Conservation (phyloP, 768 basidiomycete species). For the Suillus americanus region DNA sequence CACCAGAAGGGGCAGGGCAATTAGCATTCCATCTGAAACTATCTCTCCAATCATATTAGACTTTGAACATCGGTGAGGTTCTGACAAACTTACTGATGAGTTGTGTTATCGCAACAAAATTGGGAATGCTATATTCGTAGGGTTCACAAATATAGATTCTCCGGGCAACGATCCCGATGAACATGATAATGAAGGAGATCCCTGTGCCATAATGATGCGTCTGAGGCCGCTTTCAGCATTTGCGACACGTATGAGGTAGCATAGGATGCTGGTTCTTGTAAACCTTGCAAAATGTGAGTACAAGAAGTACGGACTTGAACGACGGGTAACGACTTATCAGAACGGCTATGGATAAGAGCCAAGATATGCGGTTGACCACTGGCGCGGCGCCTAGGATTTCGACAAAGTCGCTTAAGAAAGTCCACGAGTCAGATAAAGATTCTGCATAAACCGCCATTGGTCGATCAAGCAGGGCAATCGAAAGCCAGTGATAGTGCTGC, state of each 20-base stretch:
- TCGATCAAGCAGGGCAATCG: slow-evolving; percentile 14
- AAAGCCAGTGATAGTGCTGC: slow-evolving; percentile 20
- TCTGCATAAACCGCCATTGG: background rate
- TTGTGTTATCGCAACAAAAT: slow-evolving; percentile 16
- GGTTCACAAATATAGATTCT: background rate
- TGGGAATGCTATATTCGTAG: background rate
- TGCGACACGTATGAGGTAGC: slow-evolving; percentile 21
- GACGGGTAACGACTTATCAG: too few relatives aligned
- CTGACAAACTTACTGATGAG: slow-evolving; percentile 20
- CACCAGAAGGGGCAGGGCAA: too few relatives aligned
- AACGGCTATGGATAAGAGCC: slow-evolving; percentile 14
- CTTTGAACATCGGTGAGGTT: background rate
- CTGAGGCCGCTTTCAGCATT: slow-evolving; percentile 12
- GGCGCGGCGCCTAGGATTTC: too few relatives aligned
- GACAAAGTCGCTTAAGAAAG: slow-evolving; percentile 1
- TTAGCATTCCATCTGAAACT: slow-evolving; percentile 1
- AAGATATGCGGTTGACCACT: background rate
- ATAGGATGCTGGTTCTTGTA: slow-evolving; percentile 21
- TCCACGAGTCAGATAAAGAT: background rate
- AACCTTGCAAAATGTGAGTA: too few relatives aligned
- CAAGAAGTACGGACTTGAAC: too few relatives aligned
- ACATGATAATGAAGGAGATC: slow-evolving; percentile 18
- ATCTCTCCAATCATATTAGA: slow-evolving; percentile 10
- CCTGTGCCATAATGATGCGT: slow-evolving; percentile 10
- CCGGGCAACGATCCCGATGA: too few relatives aligned